A percentile compares a stretch with the other conserved stretches of the same genome.
These are phyloP conservation scores for Auriscalpium microsporum DNA, from an alignment of 768 basidiomycete genomes.

Conservation along the genomic window DNA sequence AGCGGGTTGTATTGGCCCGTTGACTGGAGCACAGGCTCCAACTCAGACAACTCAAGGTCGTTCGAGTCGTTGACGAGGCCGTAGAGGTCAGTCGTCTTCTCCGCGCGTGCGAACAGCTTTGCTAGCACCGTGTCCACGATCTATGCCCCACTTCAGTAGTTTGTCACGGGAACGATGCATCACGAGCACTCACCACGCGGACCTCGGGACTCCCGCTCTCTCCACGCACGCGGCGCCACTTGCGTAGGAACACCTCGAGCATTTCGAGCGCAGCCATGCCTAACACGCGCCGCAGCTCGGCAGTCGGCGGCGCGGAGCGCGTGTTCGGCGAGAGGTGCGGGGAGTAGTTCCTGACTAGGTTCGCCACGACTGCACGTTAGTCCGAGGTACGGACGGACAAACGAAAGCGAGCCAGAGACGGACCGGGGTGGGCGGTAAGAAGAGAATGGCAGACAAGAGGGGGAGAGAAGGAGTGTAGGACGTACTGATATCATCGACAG, in stretches of 20 bases:
- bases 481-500: constrained; percentile 84
- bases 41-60: constrained; percentile 45
- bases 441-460: constrained; percentile 8
- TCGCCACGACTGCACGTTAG: constrained; percentile 75
- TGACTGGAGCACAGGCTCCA: constrained; percentile 47
- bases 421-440: constrained; percentile 15
- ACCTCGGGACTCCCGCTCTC: constrained; percentile 21
- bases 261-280: constrained; percentile 62
- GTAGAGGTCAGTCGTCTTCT: constrained; percentile 55
- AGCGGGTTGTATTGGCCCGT: constrained; percentile 53
- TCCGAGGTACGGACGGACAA: constrained; percentile 36
- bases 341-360: constrained; percentile 89
- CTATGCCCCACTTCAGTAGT: constrained; percentile 25
- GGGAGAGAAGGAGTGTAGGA: constrained; percentile 19
- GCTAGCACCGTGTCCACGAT: constrained; percentile 75
- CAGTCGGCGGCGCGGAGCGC: constrained; percentile 58
- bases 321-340: constrained; percentile 73
- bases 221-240: constrained; percentile 43
- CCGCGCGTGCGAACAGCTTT: constrained; percentile 60
- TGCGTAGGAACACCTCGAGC: constrained; percentile 61
- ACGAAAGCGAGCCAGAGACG: constrained; percentile 18
- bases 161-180: not conserved
- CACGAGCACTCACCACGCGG: constrained; percentile 14
- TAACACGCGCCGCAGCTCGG: constrained; percentile 58
- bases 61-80: constrained; percentile 48